A percentile compares a stretch with the other conserved stretches of the same genome.
These are phyloP conservation scores for Mycena galericulata DNA, from an alignment of 768 basidiomycete genomes.

Conservation along the genomic window DNA sequence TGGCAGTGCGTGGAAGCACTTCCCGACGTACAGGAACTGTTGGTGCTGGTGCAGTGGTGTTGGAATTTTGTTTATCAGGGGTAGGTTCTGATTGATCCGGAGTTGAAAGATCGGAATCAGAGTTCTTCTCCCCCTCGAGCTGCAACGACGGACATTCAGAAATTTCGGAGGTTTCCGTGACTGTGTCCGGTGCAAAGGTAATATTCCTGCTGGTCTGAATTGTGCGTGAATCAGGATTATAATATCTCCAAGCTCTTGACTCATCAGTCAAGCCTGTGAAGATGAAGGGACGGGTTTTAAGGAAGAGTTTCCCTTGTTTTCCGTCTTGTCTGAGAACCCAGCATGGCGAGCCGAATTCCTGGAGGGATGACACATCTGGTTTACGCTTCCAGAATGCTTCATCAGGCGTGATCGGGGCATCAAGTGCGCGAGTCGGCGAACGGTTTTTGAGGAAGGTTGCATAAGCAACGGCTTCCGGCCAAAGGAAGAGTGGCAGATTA, in stretches of 20 bases:
- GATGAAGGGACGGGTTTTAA: no score
- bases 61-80: neutral
- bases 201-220: neutral
- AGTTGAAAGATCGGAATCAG: no score
- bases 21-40: neutral
- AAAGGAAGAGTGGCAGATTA: constrained; percentile 37
- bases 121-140: no score
- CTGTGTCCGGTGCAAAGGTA: neutral
- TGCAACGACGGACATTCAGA: no score
- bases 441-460: constrained; percentile 39
- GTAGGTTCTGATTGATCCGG: neutral
- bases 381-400: no score
- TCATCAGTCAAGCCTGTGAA: no score
- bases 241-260: no score
- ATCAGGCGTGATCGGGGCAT: no score
- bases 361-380: no score
- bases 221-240: neutral
- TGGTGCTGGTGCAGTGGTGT: neutral
- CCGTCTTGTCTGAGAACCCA: no score
- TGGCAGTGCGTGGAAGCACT: neutral
- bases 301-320: no score
- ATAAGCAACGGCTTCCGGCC: constrained; percentile 39
- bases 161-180: neutral
- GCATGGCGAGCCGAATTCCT: no score
- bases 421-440: constrained; percentile 25